These are phyloP conservation scores for Neurospora sp. DNA, from an alignment of 495 filamentous ascomycete species.

Conservation along the genomic window DNA sequence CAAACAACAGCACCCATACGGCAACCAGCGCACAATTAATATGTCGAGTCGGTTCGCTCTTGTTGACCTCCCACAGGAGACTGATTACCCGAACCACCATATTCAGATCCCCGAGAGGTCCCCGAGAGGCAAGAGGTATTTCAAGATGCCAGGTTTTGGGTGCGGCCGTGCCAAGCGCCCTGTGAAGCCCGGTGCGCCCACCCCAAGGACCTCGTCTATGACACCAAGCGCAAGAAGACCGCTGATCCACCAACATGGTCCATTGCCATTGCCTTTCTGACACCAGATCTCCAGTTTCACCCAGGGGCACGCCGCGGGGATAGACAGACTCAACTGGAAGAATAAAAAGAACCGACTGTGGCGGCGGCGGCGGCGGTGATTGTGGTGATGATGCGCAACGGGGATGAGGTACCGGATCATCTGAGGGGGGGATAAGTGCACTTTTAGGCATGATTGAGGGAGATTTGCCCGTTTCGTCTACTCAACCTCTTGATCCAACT, in stretches of 20 bases:
- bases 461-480: conserved; percentile 28
- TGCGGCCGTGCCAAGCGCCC: neutral
- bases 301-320: no score
- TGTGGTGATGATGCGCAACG: no score
- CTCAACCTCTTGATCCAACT: conserved; percentile 58
- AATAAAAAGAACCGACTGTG: no score
- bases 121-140: neutral
- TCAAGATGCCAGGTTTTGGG: neutral
- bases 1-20: neutral
- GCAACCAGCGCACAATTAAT: neutral
- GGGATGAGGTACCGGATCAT: no score
- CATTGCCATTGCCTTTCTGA: neutral
- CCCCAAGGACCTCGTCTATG: neutral
- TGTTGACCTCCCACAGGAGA: neutral
- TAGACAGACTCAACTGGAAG: no score
- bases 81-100: neutral
- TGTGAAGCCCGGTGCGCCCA: no score
- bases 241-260: neutral
- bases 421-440: no score
- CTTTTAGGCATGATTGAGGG: no score
- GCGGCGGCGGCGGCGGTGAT: no score
- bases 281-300: neutral
- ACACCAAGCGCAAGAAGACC: neutral
- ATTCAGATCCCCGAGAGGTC: neutral
- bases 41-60: neutral